Percentiles rank a stretch among this genome's conserved stretches.
Conservation (phyloP, 2,329 filamentous ascomycete species). For the Trichoderma breve region DNA sequence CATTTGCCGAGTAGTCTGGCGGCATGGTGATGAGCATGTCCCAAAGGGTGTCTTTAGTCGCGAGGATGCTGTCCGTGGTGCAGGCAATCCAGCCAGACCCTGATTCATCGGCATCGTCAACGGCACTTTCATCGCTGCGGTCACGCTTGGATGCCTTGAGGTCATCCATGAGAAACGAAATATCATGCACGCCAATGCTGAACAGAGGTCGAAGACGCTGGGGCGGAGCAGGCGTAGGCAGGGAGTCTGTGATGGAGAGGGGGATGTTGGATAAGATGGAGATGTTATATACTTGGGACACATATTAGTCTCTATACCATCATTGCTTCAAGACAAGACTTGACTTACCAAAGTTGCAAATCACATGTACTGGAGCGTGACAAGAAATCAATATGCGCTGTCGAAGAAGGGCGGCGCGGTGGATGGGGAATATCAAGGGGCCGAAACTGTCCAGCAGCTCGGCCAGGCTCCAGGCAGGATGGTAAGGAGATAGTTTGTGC, state of each 20-base stretch:
- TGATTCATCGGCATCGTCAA: constrained; percentile 50
- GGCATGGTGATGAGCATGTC: constrained; percentile 87
- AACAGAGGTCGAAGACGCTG: constrained; percentile 81
- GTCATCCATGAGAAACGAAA: constrained; percentile 69
- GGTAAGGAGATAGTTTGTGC: constrained; percentile 70
- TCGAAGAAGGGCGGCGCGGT: constrained; percentile 79
- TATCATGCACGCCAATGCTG: constrained; percentile 89
- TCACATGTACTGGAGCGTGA: constrained; percentile 78
- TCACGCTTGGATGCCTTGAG: constrained; percentile 46
- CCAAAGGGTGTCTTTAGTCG: constrained; percentile 81
- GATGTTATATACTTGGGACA: constrained; percentile 78
- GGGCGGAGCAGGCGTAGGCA: constrained; percentile 61
- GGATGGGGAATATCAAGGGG: constrained; percentile 86
- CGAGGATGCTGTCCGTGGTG: constrained; percentile 90
- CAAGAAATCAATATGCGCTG: constrained; percentile 86
- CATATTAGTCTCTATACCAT: not conserved
- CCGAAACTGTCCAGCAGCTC: constrained; percentile 80
- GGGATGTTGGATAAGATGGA: constrained; percentile 92
- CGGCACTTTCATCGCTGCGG: constrained; percentile 36
- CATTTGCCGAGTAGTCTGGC: constrained; percentile 55
- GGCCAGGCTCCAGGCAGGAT: constrained; percentile 82
- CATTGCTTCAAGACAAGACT: constrained; percentile 25
- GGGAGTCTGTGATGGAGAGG: constrained; percentile 64
- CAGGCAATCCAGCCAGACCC: constrained; percentile 84
- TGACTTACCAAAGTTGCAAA: constrained; percentile 78